Conservation (phyloP, 2,329 filamentous ascomycete species). For the Monosporascus ibericus region DNA sequence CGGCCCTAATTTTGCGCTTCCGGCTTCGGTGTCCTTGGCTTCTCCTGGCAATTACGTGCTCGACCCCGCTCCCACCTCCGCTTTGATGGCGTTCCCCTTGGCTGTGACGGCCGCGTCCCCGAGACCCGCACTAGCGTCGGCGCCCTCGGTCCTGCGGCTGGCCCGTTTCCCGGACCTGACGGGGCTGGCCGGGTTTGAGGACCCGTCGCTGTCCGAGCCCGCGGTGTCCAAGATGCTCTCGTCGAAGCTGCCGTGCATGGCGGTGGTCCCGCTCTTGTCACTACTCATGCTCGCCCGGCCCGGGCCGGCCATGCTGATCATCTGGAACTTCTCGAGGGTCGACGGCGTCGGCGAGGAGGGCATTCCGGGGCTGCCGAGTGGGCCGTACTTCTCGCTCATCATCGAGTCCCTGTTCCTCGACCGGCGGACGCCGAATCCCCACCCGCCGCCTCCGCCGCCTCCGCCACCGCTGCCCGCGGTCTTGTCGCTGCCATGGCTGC, state of each 20-base stretch:
- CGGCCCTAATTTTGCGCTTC: too few relatives aligned
- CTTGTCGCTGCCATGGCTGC: constrained; percentile 32
- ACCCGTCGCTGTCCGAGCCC: constrained; percentile 14
- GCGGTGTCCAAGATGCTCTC: constrained; percentile 39
- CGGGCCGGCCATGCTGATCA: constrained; percentile 9
- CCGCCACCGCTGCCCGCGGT: constrained; percentile 8
- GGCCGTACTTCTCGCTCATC: constrained; percentile 26
- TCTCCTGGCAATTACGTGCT: too few relatives aligned
- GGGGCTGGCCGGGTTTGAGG: constrained; percentile 19
- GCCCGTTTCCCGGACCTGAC: constrained; percentile 3
- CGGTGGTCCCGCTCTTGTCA: constrained; percentile 25
- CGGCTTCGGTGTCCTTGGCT: too few relatives aligned
- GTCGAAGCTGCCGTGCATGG: constrained; percentile 34
- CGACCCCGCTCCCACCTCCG: too few relatives aligned
- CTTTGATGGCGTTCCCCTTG: too few relatives aligned
- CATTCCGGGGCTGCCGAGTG: constrained; percentile 24
- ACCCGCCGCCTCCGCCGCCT: constrained; percentile 25
- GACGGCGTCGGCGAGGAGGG: constrained; percentile 31
- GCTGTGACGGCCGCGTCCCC: too few relatives aligned
- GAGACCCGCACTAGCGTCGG: too few relatives aligned
- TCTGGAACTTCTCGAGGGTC: constrained; percentile 26
- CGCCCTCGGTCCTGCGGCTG: background rate
- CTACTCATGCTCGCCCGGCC: constrained; percentile 16
- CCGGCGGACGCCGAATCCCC: constrained; percentile 28
- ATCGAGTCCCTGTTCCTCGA: constrained; percentile 23